These are phyloP conservation scores for Starmerella bacillaris DNA, from an alignment of 805 yeast genomes.

Conservation along the genomic window DNA sequence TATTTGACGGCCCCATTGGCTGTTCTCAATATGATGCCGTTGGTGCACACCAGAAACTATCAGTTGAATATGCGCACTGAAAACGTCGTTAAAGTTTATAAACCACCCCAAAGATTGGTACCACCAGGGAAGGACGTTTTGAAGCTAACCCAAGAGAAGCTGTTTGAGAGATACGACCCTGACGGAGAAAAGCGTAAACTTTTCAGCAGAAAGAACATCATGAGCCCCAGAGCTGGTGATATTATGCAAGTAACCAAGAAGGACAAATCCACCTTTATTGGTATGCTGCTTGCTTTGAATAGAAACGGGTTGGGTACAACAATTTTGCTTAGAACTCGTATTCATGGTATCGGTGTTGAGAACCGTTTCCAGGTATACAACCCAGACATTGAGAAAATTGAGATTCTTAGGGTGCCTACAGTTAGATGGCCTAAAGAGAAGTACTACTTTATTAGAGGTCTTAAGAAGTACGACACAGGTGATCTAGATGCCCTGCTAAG, in stretches of 20 bases:
- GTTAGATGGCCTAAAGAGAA: conserved; percentile 63
- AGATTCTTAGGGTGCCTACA: conserved; percentile 53
- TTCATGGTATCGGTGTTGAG: conserved; percentile 73
- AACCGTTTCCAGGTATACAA: conserved; percentile 61
- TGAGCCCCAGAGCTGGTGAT: conserved; percentile 60
- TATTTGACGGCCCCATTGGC: no score
- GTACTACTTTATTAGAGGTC: conserved; percentile 72
- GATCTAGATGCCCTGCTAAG: conserved; percentile 23
- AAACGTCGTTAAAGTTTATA: conserved; percentile 23
- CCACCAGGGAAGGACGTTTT: conserved; percentile 23
- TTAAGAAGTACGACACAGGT: conserved; percentile 25
- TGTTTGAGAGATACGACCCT: conserved; percentile 48
- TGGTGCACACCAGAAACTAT: no score
- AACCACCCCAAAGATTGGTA: conserved; percentile 21
- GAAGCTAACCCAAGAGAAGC: conserved; percentile 32
- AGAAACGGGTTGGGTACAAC: conserved; percentile 57
- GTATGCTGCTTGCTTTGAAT: conserved; percentile 62
- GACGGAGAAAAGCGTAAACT: conserved; percentile 46
- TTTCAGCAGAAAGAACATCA: conserved; percentile 30
- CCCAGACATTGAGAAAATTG: conserved; percentile 61
- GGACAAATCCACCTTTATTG: conserved; percentile 43
- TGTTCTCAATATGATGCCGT: no score
- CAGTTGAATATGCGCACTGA: conserved; percentile 30
- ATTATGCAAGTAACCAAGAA: conserved; percentile 55
- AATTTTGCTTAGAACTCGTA: conserved; percentile 64